Conservation (phyloP, 2,329 filamentous ascomycete genomes). For the Fusarium sp. region DNA sequence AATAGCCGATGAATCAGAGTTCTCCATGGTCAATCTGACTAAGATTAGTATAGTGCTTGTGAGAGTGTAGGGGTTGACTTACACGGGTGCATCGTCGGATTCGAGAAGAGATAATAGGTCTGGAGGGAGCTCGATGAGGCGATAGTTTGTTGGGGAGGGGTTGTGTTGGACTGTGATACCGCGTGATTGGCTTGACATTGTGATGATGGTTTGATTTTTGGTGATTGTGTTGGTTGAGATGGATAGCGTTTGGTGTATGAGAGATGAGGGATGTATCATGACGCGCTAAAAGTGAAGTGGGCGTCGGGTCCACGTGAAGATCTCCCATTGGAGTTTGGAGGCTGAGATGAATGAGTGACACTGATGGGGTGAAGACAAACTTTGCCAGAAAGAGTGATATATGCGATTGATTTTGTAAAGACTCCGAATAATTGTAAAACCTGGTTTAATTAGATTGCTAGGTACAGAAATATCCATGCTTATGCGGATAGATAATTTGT, state of each 20-base stretch:
- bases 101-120: conserved; percentile 68
- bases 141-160: conserved; percentile 64
- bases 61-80: conserved; percentile 44
- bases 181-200: conserved; percentile 61
- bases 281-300: conserved; percentile 7
- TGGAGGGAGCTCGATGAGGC: conserved; percentile 71
- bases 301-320: conserved; percentile 21
- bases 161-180: conserved; percentile 64
- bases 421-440: background rate
- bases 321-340: background rate
- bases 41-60: background rate
- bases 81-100: conserved; percentile 65
- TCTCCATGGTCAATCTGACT: conserved; percentile 60
- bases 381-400: background rate
- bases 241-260: background rate
- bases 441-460: background rate
- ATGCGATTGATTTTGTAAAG: background rate
- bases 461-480: background rate
- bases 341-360: background rate
- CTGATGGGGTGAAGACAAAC: background rate
- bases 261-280: background rate
- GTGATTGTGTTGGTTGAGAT: background rate
- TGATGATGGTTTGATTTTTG: background rate
- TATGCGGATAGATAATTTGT: background rate
- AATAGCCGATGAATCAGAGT: conserved; percentile 62